These are phyloP conservation scores for Crithidia expoeki DNA, from an alignment of 208 protist species.

Conservation along the genomic window DNA sequence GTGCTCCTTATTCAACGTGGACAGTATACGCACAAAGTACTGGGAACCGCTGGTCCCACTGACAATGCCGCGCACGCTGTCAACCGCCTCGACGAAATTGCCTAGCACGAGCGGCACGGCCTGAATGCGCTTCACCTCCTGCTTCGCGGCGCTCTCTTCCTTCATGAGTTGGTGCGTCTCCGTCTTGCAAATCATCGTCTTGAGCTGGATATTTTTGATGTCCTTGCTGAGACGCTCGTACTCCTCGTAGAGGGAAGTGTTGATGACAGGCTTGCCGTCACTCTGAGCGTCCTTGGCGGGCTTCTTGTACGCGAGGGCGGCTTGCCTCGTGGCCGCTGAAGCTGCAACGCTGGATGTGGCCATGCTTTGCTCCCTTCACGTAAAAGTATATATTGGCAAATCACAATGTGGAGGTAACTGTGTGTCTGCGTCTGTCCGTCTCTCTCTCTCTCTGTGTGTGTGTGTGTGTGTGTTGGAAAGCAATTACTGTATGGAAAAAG, in stretches of 20 bases:
- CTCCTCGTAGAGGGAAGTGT: slow-evolving; percentile 75
- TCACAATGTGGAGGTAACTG: too few relatives aligned
- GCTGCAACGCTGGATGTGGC: slow-evolving; percentile 14
- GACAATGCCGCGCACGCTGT: slow-evolving; percentile 95
- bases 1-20: slow-evolving; percentile 97
- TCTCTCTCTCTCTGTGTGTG: too few relatives aligned
- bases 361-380: neutral
- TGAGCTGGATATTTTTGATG: slow-evolving; percentile 84
- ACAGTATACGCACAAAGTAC: slow-evolving; percentile 98
- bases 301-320: slow-evolving; percentile 18
- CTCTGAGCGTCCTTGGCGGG: slow-evolving; percentile 2
- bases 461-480: too few relatives aligned
- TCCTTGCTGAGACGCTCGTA: slow-evolving; percentile 72
- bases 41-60: slow-evolving; percentile 96
- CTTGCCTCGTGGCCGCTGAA: slow-evolving; percentile 17
- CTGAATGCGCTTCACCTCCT: slow-evolving; percentile 98
- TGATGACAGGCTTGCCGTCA: slow-evolving; percentile 1
- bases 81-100: slow-evolving; percentile 99
- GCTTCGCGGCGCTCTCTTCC: slow-evolving; percentile 90
- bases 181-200: slow-evolving; percentile 90
- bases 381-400: neutral
- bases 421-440: too few relatives aligned
- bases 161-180: slow-evolving; percentile 90
- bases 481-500: too few relatives aligned
- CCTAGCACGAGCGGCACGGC: slow-evolving; percentile 99